Evolutionary conservation across 768 basidiomycete genomes (phyloP).

Genomic region (Psilocybe tampanensis): DNA sequence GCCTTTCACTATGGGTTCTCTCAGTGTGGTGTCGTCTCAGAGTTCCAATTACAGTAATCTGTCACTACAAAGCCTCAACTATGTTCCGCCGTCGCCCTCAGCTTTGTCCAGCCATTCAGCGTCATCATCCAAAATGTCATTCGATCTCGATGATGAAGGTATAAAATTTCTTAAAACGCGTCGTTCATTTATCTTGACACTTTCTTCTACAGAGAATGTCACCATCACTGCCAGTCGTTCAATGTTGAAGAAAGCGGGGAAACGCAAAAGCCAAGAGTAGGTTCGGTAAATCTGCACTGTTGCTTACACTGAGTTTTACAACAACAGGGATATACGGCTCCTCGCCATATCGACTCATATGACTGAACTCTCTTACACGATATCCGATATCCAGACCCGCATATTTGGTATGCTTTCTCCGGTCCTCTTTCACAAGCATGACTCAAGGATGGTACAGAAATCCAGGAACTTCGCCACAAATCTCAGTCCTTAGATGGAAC

Average conservation of each 20-base stretch:
- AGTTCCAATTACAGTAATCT: conserved; percentile 33
- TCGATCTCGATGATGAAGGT: conserved; percentile 70
- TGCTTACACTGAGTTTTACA: conserved; percentile 19
- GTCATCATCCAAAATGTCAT: conserved; percentile 58
- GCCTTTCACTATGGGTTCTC: conserved; percentile 34
- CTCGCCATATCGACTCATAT: conserved; percentile 83
- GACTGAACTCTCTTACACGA: conserved; percentile 83
- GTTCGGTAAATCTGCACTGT: conserved; percentile 34
- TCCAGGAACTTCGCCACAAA: conserved; percentile 91
- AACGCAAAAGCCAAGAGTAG: conserved; percentile 69
- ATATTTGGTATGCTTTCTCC: conserved; percentile 71
- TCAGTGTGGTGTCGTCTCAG: conserved; percentile 35
- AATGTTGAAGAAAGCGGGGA: conserved; percentile 47
- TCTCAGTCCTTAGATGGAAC: conserved; percentile 66
- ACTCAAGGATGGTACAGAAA: conserved; percentile 52
- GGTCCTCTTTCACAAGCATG: neutral
- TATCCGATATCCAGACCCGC: conserved; percentile 89
- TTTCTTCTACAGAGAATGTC: conserved; percentile 56
- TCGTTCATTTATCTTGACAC: conserved; percentile 13
- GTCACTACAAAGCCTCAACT: conserved; percentile 35
- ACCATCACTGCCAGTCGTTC: conserved; percentile 65
- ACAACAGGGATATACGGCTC: conserved; percentile 67
- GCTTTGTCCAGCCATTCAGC: conserved; percentile 36
- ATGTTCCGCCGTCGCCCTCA: conserved; percentile 41
- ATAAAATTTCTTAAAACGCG: conserved; percentile 16